A percentile compares a stretch with the other conserved stretches of the same genome.
Evolutionary conservation across 352 stramenopile species (phyloP).

Genomic region (Globisporangium sylvaticum): DNA sequence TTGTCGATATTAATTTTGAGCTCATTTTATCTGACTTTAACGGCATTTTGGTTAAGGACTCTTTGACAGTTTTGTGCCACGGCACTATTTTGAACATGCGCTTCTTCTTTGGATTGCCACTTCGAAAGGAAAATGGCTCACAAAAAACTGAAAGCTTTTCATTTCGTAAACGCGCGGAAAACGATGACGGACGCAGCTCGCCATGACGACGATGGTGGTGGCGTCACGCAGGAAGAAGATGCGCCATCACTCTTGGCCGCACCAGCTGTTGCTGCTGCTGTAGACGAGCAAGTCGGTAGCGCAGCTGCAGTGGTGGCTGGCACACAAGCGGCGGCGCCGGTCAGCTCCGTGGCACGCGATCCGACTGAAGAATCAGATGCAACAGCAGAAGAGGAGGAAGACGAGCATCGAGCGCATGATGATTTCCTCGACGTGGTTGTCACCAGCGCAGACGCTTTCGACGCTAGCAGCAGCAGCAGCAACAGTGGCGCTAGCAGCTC

Average conservation of each 20-base stretch:
- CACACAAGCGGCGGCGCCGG: background rate
- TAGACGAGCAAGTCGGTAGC: background rate
- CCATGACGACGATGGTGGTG: background rate
- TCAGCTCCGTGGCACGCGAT: background rate
- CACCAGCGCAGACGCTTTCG: conserved; percentile 47
- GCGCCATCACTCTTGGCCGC: background rate
- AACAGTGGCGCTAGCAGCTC: conserved; percentile 10
- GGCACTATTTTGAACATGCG: background rate
- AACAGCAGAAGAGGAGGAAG: conserved; percentile 5
- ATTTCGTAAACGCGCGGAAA: background rate
- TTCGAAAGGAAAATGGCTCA: conserved; percentile 5
- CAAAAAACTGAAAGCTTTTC: background rate
- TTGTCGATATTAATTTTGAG: background rate
- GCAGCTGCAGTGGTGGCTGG: background rate
- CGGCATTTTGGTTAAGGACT: background rate
- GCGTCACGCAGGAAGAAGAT: background rate
- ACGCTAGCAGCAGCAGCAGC: background rate
- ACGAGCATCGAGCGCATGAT: conserved; percentile 20
- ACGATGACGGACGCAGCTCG: background rate
- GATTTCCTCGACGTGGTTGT: conserved; percentile 58
- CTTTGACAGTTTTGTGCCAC: background rate
- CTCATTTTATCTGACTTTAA: background rate
- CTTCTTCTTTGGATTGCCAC: background rate
- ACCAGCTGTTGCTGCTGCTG: background rate
- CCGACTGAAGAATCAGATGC: background rate